phyloP scores from a whole-genome alignment of 75 land plant species.

The Isoetes taiwanensis region DNA sequence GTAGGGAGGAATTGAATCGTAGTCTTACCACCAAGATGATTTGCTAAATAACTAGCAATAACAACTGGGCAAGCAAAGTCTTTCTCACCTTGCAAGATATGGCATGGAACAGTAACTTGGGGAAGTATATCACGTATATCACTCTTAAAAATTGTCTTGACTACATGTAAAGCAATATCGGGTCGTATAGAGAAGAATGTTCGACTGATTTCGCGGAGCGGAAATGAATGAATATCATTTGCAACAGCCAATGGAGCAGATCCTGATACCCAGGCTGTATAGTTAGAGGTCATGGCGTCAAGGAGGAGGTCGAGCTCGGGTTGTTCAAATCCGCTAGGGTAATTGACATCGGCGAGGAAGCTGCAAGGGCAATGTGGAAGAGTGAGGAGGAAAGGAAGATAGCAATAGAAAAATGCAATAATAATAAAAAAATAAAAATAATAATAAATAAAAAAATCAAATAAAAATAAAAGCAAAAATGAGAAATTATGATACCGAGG shows the following conservation, averaged over 20 bases:
- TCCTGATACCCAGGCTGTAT: conserved; percentile 48
- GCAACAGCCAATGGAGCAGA: conserved; percentile 67
- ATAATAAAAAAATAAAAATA: no score
- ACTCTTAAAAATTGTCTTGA: conserved; percentile 36
- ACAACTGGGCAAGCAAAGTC: conserved; percentile 50
- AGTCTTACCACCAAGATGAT: conserved; percentile 35
- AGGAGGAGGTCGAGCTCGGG: conserved; percentile 48
- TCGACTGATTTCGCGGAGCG: no score
- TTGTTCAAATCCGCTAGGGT: conserved; percentile 62
- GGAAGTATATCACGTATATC: conserved; percentile 43
- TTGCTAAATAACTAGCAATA: conserved; percentile 41
- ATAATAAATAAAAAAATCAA: no score
- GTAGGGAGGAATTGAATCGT: conserved; percentile 30
- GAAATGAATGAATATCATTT: no score
- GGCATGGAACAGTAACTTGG: conserved; percentile 43
- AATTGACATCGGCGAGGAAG: conserved; percentile 44
- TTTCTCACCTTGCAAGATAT: conserved; percentile 36
- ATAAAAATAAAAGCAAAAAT: no score
- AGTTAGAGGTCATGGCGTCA: conserved; percentile 53
- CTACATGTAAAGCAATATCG: conserved; percentile 49
- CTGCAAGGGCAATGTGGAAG: no score
- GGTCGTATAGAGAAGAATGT: conserved; percentile 73
- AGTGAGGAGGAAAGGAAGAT: no score
- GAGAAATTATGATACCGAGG: no score
- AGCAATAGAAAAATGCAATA: no score